Percentiles rank a stretch among this genome's conserved stretches.
Conservation (phyloP, 2,329 filamentous ascomycete species). For the Verticillium albo-atrum region DNA sequence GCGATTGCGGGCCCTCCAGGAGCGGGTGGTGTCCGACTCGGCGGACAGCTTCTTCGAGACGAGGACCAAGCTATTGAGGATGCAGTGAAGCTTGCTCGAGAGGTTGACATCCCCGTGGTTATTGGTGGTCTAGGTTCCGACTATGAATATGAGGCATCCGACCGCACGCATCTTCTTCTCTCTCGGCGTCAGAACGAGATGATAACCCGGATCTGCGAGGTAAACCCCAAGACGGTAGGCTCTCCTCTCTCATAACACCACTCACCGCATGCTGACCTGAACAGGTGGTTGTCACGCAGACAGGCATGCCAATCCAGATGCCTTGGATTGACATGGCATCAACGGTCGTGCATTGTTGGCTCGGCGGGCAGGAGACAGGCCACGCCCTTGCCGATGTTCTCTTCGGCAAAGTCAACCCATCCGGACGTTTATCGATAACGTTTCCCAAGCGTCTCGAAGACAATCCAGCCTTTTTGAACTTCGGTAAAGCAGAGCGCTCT, state of each 20-base stretch:
- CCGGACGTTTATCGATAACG: conserved; percentile 5
- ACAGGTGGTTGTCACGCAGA: not conserved
- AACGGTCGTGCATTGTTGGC: conserved; percentile 5
- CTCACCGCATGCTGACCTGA: not conserved
- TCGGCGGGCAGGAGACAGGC: conserved; percentile 5
- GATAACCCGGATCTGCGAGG: conserved; percentile 55
- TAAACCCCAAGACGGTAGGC: conserved; percentile 57
- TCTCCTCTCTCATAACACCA: not conserved
- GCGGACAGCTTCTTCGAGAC: not conserved
- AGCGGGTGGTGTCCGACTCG: conserved; percentile 1
- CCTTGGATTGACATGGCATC: conserved; percentile 2
- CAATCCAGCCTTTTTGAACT: not conserved
- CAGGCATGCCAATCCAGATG: not conserved
- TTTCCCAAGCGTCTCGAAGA: conserved; percentile 5
- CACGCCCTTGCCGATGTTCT: conserved; percentile 4
- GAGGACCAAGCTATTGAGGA: conserved; percentile 6
- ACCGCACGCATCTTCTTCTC: conserved; percentile 65
- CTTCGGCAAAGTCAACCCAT: conserved; percentile 6
- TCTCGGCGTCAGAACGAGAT: conserved; percentile 56
- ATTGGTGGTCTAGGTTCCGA: conserved; percentile 57
- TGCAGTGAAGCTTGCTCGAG: conserved; percentile 34
- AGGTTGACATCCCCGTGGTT: conserved; percentile 52
- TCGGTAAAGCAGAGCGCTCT: not conserved
- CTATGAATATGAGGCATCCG: conserved; percentile 72
- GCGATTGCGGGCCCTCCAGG: conserved; percentile 35